Conservation (phyloP, 768 basidiomycete species). For the Boletus rufocinnamomeus region DNA sequence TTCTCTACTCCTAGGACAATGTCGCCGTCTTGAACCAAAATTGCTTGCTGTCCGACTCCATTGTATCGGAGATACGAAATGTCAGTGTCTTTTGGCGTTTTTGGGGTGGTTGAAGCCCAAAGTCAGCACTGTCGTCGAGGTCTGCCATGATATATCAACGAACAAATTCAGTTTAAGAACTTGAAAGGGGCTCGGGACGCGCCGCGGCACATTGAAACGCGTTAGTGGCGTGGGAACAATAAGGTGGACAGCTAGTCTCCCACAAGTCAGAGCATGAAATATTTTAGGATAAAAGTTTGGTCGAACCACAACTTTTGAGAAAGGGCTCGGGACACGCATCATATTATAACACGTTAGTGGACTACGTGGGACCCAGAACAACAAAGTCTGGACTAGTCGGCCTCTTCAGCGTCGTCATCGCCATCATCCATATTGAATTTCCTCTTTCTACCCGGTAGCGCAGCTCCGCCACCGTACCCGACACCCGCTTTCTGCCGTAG, state of each 20-base stretch:
- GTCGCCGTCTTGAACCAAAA: conserved; percentile 40
- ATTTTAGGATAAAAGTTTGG: no score
- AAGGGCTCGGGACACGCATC: not conserved
- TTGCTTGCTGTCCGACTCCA: not conserved
- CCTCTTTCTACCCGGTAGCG: conserved; percentile 72
- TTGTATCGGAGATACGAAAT: not conserved
- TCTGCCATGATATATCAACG: not conserved
- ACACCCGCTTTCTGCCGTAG: conserved; percentile 80
- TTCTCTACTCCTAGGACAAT: conserved; percentile 32
- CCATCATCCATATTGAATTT: conserved; percentile 61
- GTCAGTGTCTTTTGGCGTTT: conserved; percentile 10
- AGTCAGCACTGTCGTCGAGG: not conserved
- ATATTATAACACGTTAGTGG: conserved; percentile 1
- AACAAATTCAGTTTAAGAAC: no score
- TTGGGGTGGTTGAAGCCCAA: conserved; percentile 5
- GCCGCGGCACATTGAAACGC: not conserved
- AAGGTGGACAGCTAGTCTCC: no score
- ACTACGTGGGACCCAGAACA: conserved; percentile 1
- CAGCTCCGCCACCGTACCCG: conserved; percentile 68
- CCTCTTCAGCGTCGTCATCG: conserved; percentile 36
- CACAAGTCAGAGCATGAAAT: no score
- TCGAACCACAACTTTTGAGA: no score
- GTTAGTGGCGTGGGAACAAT: conserved; percentile 10
- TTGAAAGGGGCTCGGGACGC: no score
- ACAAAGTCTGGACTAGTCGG: conserved; percentile 7